Conservation (phyloP, 2,329 filamentous ascomycete genomes). For the Monilinia laxa region DNA sequence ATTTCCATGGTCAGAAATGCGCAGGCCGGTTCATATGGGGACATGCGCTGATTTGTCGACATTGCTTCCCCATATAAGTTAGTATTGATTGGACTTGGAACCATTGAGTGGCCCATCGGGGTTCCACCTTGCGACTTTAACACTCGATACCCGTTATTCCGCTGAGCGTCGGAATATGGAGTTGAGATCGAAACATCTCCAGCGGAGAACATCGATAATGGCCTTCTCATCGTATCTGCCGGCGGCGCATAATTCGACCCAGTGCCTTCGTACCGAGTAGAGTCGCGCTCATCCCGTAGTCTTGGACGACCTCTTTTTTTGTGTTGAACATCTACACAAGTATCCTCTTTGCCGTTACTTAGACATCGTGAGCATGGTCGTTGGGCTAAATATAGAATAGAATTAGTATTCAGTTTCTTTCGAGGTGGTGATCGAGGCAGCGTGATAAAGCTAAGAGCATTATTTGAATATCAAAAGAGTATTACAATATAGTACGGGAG, state of each 20-base stretch:
- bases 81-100: conserved; percentile 49
- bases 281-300: conserved; percentile 69
- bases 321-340: conserved; percentile 80
- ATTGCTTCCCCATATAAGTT: conserved; percentile 47
- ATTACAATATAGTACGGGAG: background rate
- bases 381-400: conserved; percentile 53
- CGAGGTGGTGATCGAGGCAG: background rate
- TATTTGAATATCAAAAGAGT: conserved; percentile 1
- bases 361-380: conserved; percentile 76
- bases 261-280: conserved; percentile 51
- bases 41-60: conserved; percentile 36
- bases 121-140: conserved; percentile 52
- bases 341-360: conserved; percentile 75
- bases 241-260: conserved; percentile 37
- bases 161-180: conserved; percentile 48
- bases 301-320: conserved; percentile 80
- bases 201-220: conserved; percentile 52
- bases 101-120: conserved; percentile 46
- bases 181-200: conserved; percentile 44
- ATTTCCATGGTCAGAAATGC: conserved; percentile 60
- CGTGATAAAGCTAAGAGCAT: background rate
- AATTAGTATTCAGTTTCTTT: background rate
- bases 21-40: conserved; percentile 50
- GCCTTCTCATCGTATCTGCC: conserved; percentile 44
- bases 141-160: conserved; percentile 50